A percentile compares a stretch with the other conserved stretches of the same genome.
Evolutionary conservation across 1,139 yeast genomes (phyloP).

Genomic region (Lodderomyces beijingensis): DNA sequence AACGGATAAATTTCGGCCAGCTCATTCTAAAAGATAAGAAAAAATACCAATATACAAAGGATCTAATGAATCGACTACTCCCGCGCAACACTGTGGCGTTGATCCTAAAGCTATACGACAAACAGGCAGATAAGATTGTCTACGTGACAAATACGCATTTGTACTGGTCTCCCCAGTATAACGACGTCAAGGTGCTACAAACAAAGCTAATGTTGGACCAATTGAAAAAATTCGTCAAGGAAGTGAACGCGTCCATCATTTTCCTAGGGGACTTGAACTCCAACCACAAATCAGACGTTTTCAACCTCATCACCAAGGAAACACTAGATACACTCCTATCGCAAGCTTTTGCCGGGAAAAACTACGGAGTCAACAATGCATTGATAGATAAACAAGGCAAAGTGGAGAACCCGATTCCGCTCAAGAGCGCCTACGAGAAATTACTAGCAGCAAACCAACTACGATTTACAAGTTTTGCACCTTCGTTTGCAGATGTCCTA

Average conservation of each 20-base stretch:
- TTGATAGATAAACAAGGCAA: slow-evolving; percentile 10
- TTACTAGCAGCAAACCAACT: slow-evolving; percentile 19
- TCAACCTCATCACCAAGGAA: slow-evolving; percentile 38
- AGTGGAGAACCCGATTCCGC: slow-evolving; percentile 19
- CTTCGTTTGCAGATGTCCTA: slow-evolving; percentile 45
- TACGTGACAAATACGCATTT: slow-evolving; percentile 55
- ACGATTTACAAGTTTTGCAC: slow-evolving; percentile 48
- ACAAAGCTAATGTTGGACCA: slow-evolving; percentile 41
- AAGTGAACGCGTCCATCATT: slow-evolving; percentile 15
- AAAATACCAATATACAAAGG: slow-evolving; percentile 32
- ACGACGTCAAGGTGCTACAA: slow-evolving; percentile 53
- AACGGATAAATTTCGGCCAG: slow-evolving; percentile 40
- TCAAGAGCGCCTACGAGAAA: slow-evolving; percentile 19
- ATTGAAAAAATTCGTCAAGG: slow-evolving; percentile 19
- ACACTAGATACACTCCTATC: slow-evolving; percentile 23
- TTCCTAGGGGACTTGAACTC: slow-evolving; percentile 56
- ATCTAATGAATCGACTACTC: slow-evolving; percentile 32
- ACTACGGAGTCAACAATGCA: slow-evolving; percentile 32
- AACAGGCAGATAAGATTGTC: slow-evolving; percentile 29
- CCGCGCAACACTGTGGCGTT: slow-evolving; percentile 56
- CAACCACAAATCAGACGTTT: slow-evolving; percentile 44
- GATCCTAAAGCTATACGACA: slow-evolving; percentile 43
- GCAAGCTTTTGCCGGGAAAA: slow-evolving; percentile 21
- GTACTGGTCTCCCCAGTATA: slow-evolving; percentile 51
- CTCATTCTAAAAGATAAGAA: slow-evolving; percentile 23